These are phyloP conservation scores for Trichoderma gracile DNA, from an alignment of 2,329 filamentous ascomycete species.

Conservation along the genomic window DNA sequence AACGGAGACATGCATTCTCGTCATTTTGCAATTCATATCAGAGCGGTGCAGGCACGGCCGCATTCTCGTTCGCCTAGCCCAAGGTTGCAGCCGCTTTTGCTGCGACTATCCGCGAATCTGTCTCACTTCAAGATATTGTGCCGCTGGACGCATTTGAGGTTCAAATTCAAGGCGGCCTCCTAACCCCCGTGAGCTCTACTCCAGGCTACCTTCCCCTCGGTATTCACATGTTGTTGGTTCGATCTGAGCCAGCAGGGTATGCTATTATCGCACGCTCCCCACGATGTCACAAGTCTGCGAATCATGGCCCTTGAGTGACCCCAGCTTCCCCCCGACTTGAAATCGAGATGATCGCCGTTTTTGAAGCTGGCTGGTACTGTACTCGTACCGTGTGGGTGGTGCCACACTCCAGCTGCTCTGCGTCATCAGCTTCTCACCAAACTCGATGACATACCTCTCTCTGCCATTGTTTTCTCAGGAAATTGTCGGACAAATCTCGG, in stretches of 20 bases:
- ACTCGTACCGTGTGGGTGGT: neutral
- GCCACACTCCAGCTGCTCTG: slow-evolving; percentile 1
- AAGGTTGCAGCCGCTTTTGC: slow-evolving; percentile 7
- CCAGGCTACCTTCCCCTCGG: neutral
- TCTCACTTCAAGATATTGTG: slow-evolving; percentile 4
- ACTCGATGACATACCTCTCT: neutral
- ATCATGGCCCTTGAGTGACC: neutral
- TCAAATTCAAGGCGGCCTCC: neutral
- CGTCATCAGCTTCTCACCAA: slow-evolving; percentile 9
- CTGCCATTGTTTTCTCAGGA: no score
- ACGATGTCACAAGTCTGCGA: neutral
- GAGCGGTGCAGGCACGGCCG: slow-evolving; percentile 5
- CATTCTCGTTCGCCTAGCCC: neutral
- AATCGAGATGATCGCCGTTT: no score
- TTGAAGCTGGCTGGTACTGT: no score
- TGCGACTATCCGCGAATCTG: neutral
- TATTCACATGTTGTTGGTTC: neutral
- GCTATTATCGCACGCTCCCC: neutral
- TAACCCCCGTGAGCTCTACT: neutral
- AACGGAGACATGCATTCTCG: neutral
- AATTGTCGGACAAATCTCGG: neutral
- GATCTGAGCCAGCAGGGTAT: neutral
- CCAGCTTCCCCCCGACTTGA: no score
- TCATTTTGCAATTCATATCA: neutral
- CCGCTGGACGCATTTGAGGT: neutral